Evolutionary conservation across 768 basidiomycete species (phyloP).

Genomic region (Mycena rosella): DNA sequence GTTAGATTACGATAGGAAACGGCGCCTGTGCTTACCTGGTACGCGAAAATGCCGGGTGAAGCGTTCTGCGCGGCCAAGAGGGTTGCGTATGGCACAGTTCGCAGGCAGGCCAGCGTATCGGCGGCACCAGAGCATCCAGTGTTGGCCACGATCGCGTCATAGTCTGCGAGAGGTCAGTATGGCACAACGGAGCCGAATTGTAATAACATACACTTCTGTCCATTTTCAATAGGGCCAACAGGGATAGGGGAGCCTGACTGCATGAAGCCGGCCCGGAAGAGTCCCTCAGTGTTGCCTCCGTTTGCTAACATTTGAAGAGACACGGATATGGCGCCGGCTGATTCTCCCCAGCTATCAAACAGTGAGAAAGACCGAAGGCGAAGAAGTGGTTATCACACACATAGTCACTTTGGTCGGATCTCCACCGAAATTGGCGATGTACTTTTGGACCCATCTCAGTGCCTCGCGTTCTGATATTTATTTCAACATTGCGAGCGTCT

Average conservation of each 20-base stretch:
- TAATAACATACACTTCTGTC: constrained; percentile 48
- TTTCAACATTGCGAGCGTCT: background rate
- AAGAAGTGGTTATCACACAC: constrained; percentile 46
- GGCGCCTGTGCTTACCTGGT: constrained; percentile 46
- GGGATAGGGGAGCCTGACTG: constrained; percentile 62
- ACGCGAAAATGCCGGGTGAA: constrained; percentile 54
- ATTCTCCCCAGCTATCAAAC: constrained; percentile 53
- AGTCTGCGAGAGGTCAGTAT: constrained; percentile 39
- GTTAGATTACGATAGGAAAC: background rate
- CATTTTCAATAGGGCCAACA: constrained; percentile 55
- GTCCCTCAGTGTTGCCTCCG: constrained; percentile 56
- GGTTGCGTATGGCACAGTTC: constrained; percentile 50
- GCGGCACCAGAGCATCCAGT: constrained; percentile 46
- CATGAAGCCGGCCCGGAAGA: constrained; percentile 67
- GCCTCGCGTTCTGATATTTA: constrained; percentile 61
- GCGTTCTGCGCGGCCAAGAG: constrained; percentile 56
- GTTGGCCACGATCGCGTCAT: constrained; percentile 56
- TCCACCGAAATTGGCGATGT: constrained; percentile 74
- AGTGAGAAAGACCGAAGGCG: constrained; percentile 3
- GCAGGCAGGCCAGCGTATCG: constrained; percentile 58
- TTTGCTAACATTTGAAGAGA: constrained; percentile 64
- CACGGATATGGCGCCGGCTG: constrained; percentile 67
- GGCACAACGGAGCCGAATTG: background rate
- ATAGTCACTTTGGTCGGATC: constrained; percentile 72
- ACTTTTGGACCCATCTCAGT: constrained; percentile 74